Conservation (phyloP, 225 moss, liverwort and hornwort species). For the Physcomitrium patens region DNA sequence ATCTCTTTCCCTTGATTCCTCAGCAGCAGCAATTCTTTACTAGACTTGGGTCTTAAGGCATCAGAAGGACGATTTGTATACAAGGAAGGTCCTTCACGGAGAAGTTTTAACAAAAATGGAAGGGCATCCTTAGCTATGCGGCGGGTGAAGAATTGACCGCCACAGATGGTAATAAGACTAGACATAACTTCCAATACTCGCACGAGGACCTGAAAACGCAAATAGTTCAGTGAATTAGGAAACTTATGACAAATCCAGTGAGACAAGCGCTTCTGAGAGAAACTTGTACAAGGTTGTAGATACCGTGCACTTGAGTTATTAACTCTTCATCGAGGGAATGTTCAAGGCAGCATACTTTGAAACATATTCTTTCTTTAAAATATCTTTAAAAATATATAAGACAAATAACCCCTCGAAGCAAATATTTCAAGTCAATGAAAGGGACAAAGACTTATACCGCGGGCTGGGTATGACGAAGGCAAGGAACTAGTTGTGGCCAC, state of each 20-base stretch:
- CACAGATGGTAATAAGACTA: constrained; percentile 61
- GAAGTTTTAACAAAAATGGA: constrained; percentile 69
- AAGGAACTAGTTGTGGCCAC: constrained; percentile 88
- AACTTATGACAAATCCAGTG: neutral
- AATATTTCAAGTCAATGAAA: neutral
- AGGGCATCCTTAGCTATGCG: constrained; percentile 90
- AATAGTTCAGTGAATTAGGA: neutral
- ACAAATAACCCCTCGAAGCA: neutral
- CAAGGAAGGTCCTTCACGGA: constrained; percentile 63
- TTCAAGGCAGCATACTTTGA: too few species aligned
- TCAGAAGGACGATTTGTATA: constrained; percentile 47
- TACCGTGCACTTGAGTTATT: neutral
- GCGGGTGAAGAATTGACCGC: constrained; percentile 88
- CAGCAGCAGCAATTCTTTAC: constrained; percentile 51
- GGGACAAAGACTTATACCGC: constrained; percentile 48
- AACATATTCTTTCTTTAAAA: too few species aligned
- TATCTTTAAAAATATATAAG: too few species aligned
- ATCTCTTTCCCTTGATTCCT: constrained; percentile 64
- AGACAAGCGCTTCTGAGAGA: neutral
- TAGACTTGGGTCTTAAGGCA: constrained; percentile 60
- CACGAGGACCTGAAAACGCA: constrained; percentile 63
- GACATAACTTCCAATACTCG: constrained; percentile 69
- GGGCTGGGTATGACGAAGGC: constrained; percentile 72
- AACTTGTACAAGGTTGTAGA: too few species aligned
- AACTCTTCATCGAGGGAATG: neutral